phyloP scores from a whole-genome alignment of 164 flowering plant genomes.

The Nymphaea thermarum region DNA sequence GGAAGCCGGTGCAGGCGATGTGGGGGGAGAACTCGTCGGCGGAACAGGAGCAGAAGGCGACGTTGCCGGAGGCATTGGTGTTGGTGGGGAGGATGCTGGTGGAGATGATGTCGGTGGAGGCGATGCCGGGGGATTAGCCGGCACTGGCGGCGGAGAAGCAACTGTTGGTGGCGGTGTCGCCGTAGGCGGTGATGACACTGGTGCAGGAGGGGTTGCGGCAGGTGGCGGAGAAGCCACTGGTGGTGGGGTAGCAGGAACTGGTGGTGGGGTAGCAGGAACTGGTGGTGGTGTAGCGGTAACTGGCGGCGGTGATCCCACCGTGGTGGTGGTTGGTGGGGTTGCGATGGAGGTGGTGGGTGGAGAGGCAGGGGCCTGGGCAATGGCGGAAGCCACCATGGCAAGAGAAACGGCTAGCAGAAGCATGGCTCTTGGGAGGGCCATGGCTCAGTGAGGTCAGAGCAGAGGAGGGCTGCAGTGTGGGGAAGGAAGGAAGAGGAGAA shows the following conservation, averaged over 20 bases:
- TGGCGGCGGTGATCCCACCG: neutral
- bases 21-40: neutral
- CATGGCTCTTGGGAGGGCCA: conserved; percentile 29
- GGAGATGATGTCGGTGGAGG: neutral
- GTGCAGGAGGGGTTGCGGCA: neutral
- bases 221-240: neutral
- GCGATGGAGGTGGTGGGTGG: conserved; percentile 7
- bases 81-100: neutral
- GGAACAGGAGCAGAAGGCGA: neutral
- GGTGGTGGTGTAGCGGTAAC: conserved; percentile 1
- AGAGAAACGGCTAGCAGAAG: conserved; percentile 12
- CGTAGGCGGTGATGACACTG: conserved; percentile 4
- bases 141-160: neutral
- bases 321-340: neutral
- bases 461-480: neutral
- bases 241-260: neutral
- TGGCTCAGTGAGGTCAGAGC: conserved; percentile 2
- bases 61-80: neutral
- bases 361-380: conserved; percentile 11
- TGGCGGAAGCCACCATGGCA: conserved; percentile 13
- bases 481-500: neutral
- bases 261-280: neutral
- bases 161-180: conserved; percentile 1
- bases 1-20: neutral
- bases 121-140: neutral